Base-by-base conservation (phyloP, 805 yeast genomes). In the Blastobotrys terrestris region DNA sequence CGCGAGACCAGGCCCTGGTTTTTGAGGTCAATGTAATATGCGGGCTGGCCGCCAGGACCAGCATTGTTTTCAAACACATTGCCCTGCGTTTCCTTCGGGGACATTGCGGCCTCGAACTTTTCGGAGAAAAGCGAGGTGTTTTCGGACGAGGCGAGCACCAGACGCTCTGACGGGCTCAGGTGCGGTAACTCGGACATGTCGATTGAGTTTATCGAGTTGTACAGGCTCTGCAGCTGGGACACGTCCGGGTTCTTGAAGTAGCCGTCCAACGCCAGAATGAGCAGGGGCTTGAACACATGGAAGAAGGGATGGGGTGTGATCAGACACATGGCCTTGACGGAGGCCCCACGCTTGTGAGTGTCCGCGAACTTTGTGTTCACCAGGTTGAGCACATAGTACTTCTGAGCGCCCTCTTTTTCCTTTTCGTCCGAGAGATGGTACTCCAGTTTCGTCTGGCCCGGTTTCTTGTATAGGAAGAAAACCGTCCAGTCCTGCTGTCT, bases 261-360 rank as follows among this genome's bases (percentile, higher is more conserved):
- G 44, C 68, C 67, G 59, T 77, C 83, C 44, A 84, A 69, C 3
- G 82, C 73, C 39, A 80, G 73, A 46, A 79, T 64, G 42, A 84
- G 62, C 50, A 83, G 59, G 5, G 87, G 88, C 60, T 78, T 79
- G 67, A 83, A 81, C 40, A 77, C 74, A 53, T 76, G 76, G 63
- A 81, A 80, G 61, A 72, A 79, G 39, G 74, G 66, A 49, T 79
- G 66, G 13, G 73, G 69, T 1, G 89, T 81, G 1, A 84, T 76
- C 7, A 85, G 67, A 3, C 85, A 78, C 52, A 85, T 69, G 2
- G 87, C 72, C 60, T 78, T 79, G 53, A 85, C 81, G 15, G 70
- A 68, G 1, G 82, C 78, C 1, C 90, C 90, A 60, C 91, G 71
- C 50, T 72, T 72, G 50, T 75, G 75, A 14, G 64, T 60, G 5